Conservation (phyloP, 2,329 filamentous ascomycete genomes). For the Trichoderma sp. region DNA sequence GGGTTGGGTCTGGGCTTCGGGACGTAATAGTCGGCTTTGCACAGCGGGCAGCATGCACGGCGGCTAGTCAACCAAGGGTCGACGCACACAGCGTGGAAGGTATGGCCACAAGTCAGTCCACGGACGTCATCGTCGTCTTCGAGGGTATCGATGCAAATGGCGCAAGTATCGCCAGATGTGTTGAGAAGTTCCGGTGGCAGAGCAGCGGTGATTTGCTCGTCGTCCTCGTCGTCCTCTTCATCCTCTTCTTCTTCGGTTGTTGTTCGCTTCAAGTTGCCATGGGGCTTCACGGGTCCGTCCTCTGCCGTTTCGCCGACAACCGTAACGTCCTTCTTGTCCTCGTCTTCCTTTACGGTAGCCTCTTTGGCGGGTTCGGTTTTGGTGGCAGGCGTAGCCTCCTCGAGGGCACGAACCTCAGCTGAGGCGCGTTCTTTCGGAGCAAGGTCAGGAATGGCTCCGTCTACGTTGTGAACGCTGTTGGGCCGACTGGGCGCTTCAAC, state of each 20-base stretch:
- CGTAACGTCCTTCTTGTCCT: background rate
- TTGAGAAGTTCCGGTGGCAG: conserved; percentile 77
- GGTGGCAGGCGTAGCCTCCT: conserved; percentile 21
- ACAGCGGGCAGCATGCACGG: conserved; percentile 92
- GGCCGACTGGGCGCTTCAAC: conserved; percentile 74
- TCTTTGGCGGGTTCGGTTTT: conserved; percentile 25
- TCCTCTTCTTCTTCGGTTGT: conserved; percentile 44
- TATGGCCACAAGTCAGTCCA: conserved; percentile 92
- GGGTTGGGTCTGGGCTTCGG: conserved; percentile 75
- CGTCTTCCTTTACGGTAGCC: conserved; percentile 21
- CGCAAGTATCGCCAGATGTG: conserved; percentile 86
- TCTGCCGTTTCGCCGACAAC: conserved; percentile 8
- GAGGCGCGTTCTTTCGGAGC: conserved; percentile 47
- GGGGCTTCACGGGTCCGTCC: conserved; percentile 25
- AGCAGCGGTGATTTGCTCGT: conserved; percentile 80
- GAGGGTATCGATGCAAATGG: conserved; percentile 90
- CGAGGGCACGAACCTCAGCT: conserved; percentile 38
- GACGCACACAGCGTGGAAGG: conserved; percentile 92
- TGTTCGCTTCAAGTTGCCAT: conserved; percentile 39
- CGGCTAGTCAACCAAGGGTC: conserved; percentile 96
- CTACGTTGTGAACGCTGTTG: conserved; percentile 67
- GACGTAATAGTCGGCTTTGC: conserved; percentile 96
- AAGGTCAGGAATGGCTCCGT: conserved; percentile 51
- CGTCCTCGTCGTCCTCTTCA: conserved; percentile 64
- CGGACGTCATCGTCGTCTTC: conserved; percentile 96